Evolutionary conservation across 495 filamentous ascomycete genomes (phyloP).

Genomic region (Xylona heveae): DNA sequence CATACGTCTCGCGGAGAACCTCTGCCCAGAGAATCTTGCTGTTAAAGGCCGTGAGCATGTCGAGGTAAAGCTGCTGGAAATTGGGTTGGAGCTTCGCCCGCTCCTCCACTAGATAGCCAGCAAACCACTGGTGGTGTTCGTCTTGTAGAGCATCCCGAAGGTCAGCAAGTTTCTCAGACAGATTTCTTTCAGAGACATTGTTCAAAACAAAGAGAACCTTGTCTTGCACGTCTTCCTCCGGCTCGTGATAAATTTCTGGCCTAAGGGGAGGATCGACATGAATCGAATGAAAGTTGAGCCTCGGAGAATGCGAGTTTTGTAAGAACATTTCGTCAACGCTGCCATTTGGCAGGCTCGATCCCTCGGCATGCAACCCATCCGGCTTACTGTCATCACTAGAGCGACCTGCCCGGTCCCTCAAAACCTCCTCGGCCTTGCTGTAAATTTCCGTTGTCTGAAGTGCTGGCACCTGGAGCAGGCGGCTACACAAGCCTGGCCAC

Average conservation of each 20-base stretch:
- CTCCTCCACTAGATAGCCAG: constrained; percentile 83
- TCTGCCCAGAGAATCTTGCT: constrained; percentile 63
- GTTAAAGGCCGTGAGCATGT: constrained; percentile 65
- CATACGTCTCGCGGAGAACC: constrained; percentile 82
- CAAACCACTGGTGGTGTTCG: constrained; percentile 87
- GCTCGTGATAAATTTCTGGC: constrained; percentile 46
- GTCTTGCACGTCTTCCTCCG: constrained; percentile 65
- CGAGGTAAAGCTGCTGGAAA: constrained; percentile 78
- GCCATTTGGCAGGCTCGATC: constrained; percentile 35
- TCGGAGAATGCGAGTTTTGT: constrained; percentile 29
- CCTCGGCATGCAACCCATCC: constrained; percentile 20
- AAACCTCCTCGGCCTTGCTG: constrained; percentile 59
- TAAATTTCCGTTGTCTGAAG: constrained; percentile 71
- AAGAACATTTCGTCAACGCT: constrained; percentile 33
- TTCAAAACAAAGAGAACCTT: constrained; percentile 92
- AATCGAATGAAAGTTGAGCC: constrained; percentile 55
- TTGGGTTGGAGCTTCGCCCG: constrained; percentile 94
- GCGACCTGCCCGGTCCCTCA: constrained; percentile 22
- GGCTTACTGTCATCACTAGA: constrained; percentile 7
- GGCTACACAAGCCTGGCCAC: constrained; percentile 76
- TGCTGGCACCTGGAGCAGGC: constrained; percentile 57
- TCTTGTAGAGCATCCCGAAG: constrained; percentile 57
- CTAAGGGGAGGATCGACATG: constrained; percentile 45
- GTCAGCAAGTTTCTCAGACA: constrained; percentile 60
- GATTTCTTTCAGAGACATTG: constrained; percentile 77